These are phyloP conservation scores for Podila clonocystis DNA, from an alignment of 192 early-diverging fungal species.

Conservation along the genomic window DNA sequence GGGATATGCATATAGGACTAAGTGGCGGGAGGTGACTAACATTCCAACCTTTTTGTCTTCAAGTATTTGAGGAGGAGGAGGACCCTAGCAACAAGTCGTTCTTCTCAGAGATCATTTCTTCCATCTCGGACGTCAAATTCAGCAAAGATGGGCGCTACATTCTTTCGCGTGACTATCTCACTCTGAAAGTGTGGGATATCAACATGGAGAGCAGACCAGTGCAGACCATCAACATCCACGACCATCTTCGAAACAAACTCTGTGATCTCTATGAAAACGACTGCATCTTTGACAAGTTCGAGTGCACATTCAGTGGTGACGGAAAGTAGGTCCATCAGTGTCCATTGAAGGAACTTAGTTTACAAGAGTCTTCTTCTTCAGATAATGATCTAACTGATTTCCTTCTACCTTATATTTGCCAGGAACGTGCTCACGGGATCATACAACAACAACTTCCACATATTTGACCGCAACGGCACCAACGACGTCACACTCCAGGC, in stretches of 20 bases:
- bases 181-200: slow-evolving; percentile 99
- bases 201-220: slow-evolving; percentile 96
- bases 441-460: slow-evolving; percentile 99
- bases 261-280: slow-evolving; percentile 99
- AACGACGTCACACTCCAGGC: slow-evolving; percentile 93
- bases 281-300: slow-evolving; percentile 99
- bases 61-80: slow-evolving; percentile 94
- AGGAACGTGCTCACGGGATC: slow-evolving; percentile 94
- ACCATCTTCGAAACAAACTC: slow-evolving; percentile 92
- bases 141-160: slow-evolving; percentile 96
- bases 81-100: slow-evolving; percentile 96
- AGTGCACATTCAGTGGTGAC: slow-evolving; percentile 97
- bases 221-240: slow-evolving; percentile 96
- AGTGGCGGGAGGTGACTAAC: not conserved
- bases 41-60: not conserved
- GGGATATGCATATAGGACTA: not conserved
- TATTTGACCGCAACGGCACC: slow-evolving; percentile 85
- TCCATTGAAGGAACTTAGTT: not conserved
- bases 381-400: slow-evolving; percentile 1
- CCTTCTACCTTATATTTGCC: not conserved
- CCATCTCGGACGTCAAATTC: slow-evolving; percentile 97
- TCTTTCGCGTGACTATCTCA: slow-evolving; percentile 96
- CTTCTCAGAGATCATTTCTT: slow-evolving; percentile 99
- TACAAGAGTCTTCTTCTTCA: too few species aligned
- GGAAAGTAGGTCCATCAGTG: slow-evolving; percentile 75